Evolutionary conservation across 1,284 basidiomycete species (phyloP), one percentile per base, ranked within the genome.

Genomic region (Caloboletus inedulis): DNA sequence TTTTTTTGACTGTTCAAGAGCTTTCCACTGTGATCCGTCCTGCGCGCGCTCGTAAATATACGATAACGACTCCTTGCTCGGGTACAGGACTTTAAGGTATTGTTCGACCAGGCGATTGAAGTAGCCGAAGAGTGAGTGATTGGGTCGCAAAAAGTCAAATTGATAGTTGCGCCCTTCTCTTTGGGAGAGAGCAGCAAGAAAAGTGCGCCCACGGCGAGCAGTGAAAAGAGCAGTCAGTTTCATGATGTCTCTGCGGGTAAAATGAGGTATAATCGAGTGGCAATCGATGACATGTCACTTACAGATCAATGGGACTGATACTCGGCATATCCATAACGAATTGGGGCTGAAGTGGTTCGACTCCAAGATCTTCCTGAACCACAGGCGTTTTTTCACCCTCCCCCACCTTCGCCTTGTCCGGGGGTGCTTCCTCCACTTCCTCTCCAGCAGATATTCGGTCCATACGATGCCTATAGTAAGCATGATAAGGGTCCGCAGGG

Each of bases 101-200:
- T 97, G 94, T 66, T 98, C 94, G 56, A 98, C 94, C 70, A 98
- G 84, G 59, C 91, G 85, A 72, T 99, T 98, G 77, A 98, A 99
- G 74, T 92, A 96, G 47, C 89, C 87, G 65, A 96, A 99, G 31
- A 99, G 84, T 14, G 95, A 98, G 70, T 98, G 96, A 1, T 86
- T 91, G 4, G 96, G 97, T 42, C 93, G 84, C 47, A 99, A 78
- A 70, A 99, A 99, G 69, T 98, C 97, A 66, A 99, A 99, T 65
- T 99, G 96, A 68, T 93, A 97, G 72, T 98, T 99, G 34, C 91
- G 84, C 16, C 89, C 89, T 74, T 99, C 97, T 46, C 87, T 82
- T n/a, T 83, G 77, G 5, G 92, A 91, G 25, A 99, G 83, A 8
- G 87, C 80, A 6, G 86, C 82, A 13, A 98, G 83, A 75, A 99